phyloP scores from a whole-genome alignment of 179 eudicot species.

The Spinacia oleracea region DNA sequence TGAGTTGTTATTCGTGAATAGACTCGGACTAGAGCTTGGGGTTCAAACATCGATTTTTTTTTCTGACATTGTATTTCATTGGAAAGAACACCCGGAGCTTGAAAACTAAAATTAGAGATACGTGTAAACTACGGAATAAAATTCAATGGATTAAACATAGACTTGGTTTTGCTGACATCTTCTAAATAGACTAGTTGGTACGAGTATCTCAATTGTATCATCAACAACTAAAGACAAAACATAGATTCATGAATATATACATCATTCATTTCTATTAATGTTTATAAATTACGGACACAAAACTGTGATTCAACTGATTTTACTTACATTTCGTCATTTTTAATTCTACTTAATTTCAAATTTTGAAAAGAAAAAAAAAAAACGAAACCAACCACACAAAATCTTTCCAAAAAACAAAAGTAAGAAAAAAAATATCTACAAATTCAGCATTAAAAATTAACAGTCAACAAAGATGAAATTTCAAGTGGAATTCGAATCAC shows the following conservation, averaged over 20 bases:
- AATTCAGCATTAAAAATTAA: neutral
- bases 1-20: too few species aligned
- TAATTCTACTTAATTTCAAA: neutral
- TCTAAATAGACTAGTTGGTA: neutral
- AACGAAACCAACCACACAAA: neutral
- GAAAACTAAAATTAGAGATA: too few species aligned
- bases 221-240: constrained; percentile 2
- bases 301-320: neutral
- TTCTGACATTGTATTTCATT: too few species aligned
- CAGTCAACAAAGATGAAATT: neutral
- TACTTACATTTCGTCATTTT: neutral
- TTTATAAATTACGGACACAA: neutral
- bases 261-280: neutral
- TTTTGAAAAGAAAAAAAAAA: neutral
- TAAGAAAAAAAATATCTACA: neutral
- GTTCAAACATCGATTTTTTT: too few species aligned
- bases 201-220: neutral
- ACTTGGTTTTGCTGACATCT: neutral
- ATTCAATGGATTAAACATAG: too few species aligned
- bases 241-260: constrained; percentile 1
- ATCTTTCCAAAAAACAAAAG: too few species aligned
- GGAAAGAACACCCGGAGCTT: too few species aligned
- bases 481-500: neutral
- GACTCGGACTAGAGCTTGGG: too few species aligned
- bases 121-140: too few species aligned